phyloP scores from a whole-genome alignment of 352 stramenopile genomes.

The Phytophthora ohioensis region DNA sequence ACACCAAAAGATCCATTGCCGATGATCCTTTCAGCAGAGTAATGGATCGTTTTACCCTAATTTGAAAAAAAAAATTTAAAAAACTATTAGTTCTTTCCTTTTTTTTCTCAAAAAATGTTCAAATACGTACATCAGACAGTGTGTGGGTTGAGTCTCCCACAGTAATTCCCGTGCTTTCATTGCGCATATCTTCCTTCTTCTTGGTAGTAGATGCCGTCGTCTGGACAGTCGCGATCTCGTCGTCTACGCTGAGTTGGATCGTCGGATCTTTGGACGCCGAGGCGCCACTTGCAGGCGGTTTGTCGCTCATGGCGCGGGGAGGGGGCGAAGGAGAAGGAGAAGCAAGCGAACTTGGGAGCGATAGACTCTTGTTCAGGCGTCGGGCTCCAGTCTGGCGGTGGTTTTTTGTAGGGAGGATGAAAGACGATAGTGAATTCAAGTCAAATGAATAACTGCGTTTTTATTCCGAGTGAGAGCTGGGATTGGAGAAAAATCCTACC shows the following conservation, averaged over 20 bases:
- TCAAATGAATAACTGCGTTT: constrained; percentile 23
- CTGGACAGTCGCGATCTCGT: constrained; percentile 50
- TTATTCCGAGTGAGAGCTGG: constrained; percentile 17
- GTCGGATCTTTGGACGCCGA: constrained; percentile 12
- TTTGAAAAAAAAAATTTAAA: constrained; percentile 14
- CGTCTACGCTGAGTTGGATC: constrained; percentile 36
- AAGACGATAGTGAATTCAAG: constrained; percentile 25
- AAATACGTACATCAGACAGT: constrained; percentile 73
- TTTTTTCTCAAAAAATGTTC: not conserved
- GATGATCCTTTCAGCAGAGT: constrained; percentile 99
- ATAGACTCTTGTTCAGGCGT: not conserved
- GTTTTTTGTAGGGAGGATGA: constrained; percentile 8
- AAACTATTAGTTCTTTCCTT: constrained; percentile 6
- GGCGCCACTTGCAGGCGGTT: constrained; percentile 23
- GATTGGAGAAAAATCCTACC: constrained; percentile 35
- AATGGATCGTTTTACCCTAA: constrained; percentile 92
- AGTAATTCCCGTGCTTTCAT: constrained; percentile 85
- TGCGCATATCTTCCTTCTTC: constrained; percentile 85
- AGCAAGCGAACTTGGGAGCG: not conserved
- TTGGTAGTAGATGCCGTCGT: constrained; percentile 58
- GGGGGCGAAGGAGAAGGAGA: not conserved
- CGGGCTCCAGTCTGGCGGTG: not conserved
- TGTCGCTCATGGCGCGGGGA: constrained; percentile 43
- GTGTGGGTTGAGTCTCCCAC: constrained; percentile 86
- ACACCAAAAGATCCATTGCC: constrained; percentile 99